Evolutionary conservation across 768 basidiomycete species (phyloP).

Genomic region (Coprinellus micaceus): DNA sequence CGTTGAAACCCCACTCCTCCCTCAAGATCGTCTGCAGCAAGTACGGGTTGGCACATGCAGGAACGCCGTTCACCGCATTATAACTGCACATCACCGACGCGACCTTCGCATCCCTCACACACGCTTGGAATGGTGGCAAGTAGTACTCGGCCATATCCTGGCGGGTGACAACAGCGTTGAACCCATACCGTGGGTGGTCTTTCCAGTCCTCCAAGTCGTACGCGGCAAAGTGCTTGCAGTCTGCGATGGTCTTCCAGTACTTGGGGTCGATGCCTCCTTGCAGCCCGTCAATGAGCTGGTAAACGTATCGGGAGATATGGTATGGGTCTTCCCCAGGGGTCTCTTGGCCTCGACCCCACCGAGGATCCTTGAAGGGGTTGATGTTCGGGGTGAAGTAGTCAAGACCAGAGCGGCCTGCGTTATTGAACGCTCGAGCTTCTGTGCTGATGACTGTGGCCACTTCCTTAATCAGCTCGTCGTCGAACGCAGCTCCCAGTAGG

Average conservation of each 20-base stretch:
- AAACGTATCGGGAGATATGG: slow-evolving; percentile 50
- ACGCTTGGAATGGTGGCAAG: slow-evolving; percentile 52
- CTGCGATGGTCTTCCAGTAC: slow-evolving; percentile 49
- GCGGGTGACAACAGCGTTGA: slow-evolving; percentile 49
- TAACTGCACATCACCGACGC: slow-evolving; percentile 63
- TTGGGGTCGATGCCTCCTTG: slow-evolving; percentile 56
- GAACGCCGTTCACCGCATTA: slow-evolving; percentile 58
- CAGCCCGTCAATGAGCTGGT: slow-evolving; percentile 49
- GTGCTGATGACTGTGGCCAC: slow-evolving; percentile 51
- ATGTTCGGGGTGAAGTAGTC: slow-evolving; percentile 59
- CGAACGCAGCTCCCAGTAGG: slow-evolving; percentile 50
- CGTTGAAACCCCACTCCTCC: slow-evolving; percentile 47
- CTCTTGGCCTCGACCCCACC: slow-evolving; percentile 62
- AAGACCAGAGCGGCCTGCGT: slow-evolving; percentile 46
- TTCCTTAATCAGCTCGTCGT: slow-evolving; percentile 47
- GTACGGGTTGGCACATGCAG: slow-evolving; percentile 51
- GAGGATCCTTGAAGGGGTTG: slow-evolving; percentile 58
- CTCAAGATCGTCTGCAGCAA: slow-evolving; percentile 50
- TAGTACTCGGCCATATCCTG: slow-evolving; percentile 59
- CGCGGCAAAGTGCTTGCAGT: slow-evolving; percentile 60
- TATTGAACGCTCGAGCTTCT: slow-evolving; percentile 58
- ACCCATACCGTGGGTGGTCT: slow-evolving; percentile 44
- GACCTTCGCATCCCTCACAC: slow-evolving; percentile 59
- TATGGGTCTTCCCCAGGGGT: slow-evolving; percentile 61
- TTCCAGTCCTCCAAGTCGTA: slow-evolving; percentile 59